Conservation (phyloP, 1,284 basidiomycete genomes). For the Boletus albobrunnescens region DNA sequence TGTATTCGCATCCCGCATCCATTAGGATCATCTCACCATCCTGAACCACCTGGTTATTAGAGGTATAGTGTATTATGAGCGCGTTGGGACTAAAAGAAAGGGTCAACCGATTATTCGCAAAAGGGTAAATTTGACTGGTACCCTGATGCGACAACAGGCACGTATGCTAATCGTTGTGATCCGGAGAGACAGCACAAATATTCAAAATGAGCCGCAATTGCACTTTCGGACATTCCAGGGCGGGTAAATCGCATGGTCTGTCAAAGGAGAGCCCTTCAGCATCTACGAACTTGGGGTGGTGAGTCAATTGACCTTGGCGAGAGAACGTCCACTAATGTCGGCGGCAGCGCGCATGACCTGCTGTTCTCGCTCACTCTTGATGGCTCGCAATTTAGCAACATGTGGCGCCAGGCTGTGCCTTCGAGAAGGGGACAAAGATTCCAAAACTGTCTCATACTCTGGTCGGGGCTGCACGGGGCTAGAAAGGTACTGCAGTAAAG, state of each 20-base stretch:
- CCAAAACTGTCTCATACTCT: constrained; percentile 52
- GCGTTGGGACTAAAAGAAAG: constrained; percentile 65
- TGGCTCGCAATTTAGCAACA: constrained; percentile 56
- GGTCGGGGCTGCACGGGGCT: constrained; percentile 34
- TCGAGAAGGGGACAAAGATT: constrained; percentile 46
- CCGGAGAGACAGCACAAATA: constrained; percentile 79
- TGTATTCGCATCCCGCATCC: constrained; percentile 88
- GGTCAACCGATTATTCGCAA: constrained; percentile 7
- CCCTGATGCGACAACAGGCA: constrained; percentile 94
- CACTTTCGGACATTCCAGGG: constrained; percentile 68
- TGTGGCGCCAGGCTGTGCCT: constrained; percentile 54
- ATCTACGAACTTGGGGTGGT: not conserved
- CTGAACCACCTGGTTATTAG: constrained; percentile 76
- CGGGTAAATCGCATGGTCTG: constrained; percentile 82
- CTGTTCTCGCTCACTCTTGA: constrained; percentile 73
- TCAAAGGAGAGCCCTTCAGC: not conserved
- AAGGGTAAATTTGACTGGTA: constrained; percentile 34
- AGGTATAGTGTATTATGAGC: constrained; percentile 88
- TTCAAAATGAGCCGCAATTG: constrained; percentile 84
- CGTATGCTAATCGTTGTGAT: constrained; percentile 83
- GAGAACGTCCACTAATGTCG: constrained; percentile 70
- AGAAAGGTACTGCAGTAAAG: constrained; percentile 48
- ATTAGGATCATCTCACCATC: constrained; percentile 79
- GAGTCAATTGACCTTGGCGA: constrained; percentile 58
- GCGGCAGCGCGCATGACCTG: constrained; percentile 70